Evolutionary conservation across 306 rosid species (phyloP).

Genomic region (Ochetophila trinervis): DNA sequence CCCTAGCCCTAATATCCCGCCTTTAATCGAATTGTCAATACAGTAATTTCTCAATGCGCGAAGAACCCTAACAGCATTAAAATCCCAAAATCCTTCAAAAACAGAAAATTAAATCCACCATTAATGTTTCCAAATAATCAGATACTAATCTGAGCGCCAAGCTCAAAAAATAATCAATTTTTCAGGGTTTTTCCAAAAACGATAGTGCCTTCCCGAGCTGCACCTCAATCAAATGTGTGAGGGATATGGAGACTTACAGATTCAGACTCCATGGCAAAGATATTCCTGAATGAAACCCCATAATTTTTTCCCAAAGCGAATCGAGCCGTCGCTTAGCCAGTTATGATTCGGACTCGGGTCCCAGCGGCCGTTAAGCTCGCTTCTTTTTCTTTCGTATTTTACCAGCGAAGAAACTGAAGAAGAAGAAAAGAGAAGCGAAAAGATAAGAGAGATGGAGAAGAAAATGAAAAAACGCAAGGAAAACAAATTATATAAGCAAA

Average conservation of each 20-base stretch:
- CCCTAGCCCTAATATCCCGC: constrained; percentile 46
- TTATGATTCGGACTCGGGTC: constrained; percentile 39
- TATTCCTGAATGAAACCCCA: constrained; percentile 7
- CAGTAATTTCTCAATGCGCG: constrained; percentile 28
- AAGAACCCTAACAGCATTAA: constrained; percentile 67
- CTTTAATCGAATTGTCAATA: constrained; percentile 36
- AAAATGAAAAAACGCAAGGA: constrained; percentile 19
- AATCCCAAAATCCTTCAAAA: constrained; percentile 35
- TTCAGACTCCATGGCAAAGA: constrained; percentile 24
- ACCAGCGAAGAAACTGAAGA: constrained; percentile 26
- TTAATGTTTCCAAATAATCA: constrained; percentile 30
- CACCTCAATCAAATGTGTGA: constrained; percentile 37
- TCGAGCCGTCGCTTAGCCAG: constrained; percentile 32
- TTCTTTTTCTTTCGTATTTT: constrained; percentile 18
- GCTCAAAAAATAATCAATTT: constrained; percentile 25
- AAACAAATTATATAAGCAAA: constrained; percentile 29
- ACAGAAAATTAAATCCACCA: constrained; percentile 26
- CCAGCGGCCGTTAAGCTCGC: constrained; percentile 39
- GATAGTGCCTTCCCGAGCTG: neutral
- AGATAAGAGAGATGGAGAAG: constrained; percentile 36
- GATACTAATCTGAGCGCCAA: constrained; percentile 18
- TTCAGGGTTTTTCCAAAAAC: constrained; percentile 7
- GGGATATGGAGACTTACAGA: constrained; percentile 47
- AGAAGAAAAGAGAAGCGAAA: constrained; percentile 44
- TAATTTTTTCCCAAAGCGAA: constrained; percentile 25